Evolutionary conservation across 805 yeast species (phyloP), one percentile per base, ranked within the genome.

Genomic region (Cyberlindnera xylosilytica): DNA sequence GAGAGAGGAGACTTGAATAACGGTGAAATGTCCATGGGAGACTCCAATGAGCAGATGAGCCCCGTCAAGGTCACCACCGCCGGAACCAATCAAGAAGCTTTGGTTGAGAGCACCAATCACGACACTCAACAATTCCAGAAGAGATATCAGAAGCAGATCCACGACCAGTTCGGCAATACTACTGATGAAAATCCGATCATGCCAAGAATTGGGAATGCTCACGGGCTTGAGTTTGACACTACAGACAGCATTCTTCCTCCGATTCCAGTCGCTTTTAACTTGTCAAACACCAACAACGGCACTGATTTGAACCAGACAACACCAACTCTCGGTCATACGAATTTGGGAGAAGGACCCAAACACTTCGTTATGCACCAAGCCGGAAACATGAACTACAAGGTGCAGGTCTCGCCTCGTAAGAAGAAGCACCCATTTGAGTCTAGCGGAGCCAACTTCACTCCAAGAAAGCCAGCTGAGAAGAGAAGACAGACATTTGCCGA

Each of bases 231-330:
- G 2, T 58, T 56, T 37, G 62, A 58, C 29, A 54, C 61, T 6
- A 52, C 60, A 2, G 62, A 58, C 36, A 51, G 56, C 34, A 56
- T 56, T 4, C 20, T 57, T 12, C 61, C 61, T 1, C 51, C 57
- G 6, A 46, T 56, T 1, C 61, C 60, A 16, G 27, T 48, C 26
- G 51, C 39, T 34, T 54, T 53, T 3, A 55, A 53, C 36, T 18
- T 54, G 5, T 50, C 59, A 3, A 56, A 51, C 38, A 50, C 54
- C 4, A 46, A n/a, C n/a, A n/a, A n/a, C n/a, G n/a, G n/a, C n/a
- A 53, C 60, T 7, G 60, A 52, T 34, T 50, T 51, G 10, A 55
- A 51, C 31, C 58, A 53, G 36, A 50, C 58, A 6, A 56, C 61
- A n/a, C 60, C 60, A 22, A 53, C 54, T 1, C 41, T 53, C 15